phyloP scores from a whole-genome alignment of 257 asterid genomes.

The Misopates orontium region DNA sequence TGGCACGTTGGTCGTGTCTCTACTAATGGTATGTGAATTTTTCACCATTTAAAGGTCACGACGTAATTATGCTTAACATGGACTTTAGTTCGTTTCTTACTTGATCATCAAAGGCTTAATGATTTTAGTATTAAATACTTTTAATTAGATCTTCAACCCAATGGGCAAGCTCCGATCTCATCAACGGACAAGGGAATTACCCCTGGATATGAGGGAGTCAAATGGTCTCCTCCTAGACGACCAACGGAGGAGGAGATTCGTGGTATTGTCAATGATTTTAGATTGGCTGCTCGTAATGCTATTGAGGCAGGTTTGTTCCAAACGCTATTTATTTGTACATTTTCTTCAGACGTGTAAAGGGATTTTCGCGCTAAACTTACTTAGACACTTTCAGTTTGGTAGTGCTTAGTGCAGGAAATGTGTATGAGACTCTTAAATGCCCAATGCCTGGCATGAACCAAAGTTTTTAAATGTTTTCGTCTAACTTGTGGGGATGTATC shows the following conservation, averaged over 20 bases:
- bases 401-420: no score
- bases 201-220: constrained; percentile 29
- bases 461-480: no score
- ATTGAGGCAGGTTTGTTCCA: constrained; percentile 25
- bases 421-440: no score
- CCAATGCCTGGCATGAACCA: no score
- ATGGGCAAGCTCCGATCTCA: constrained; percentile 44
- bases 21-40: constrained; percentile 4
- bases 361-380: no score
- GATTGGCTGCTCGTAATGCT: constrained; percentile 40
- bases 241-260: constrained; percentile 32
- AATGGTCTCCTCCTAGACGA: constrained; percentile 35
- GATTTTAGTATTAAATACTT: background rate
- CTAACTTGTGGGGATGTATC: no score
- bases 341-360: no score
- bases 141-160: constrained; percentile 37
- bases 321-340: no score
- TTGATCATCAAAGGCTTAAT: background rate
- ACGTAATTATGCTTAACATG: background rate
- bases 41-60: no score
- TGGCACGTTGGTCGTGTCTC: constrained; percentile 36
- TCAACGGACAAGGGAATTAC: constrained; percentile 34
- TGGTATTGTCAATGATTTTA: constrained; percentile 29
- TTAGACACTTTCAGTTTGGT: no score
- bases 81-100: background rate